Evolutionary conservation across 306 rosid genomes (phyloP).

Genomic region (Inga laurina): DNA sequence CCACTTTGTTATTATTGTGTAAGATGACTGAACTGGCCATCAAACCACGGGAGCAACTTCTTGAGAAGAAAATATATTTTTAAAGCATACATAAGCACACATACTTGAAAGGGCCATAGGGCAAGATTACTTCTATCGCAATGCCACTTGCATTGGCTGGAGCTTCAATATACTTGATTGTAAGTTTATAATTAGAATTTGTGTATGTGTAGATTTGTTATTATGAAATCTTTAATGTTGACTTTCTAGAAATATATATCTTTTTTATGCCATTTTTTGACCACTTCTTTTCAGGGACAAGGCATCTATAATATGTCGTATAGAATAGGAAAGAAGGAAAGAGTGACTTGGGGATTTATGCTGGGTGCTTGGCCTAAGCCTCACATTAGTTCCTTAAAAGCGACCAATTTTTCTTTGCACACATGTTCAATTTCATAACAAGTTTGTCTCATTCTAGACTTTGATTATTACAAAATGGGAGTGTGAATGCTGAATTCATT

Average conservation of each 20-base stretch:
- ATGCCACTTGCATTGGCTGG: constrained; percentile 9
- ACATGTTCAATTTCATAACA: constrained; percentile 27
- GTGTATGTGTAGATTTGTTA: too few relatives aligned
- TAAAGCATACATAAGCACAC: constrained; percentile 68
- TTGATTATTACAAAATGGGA: background rate
- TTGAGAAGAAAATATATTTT: constrained; percentile 11
- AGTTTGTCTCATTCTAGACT: constrained; percentile 39
- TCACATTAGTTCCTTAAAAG: background rate
- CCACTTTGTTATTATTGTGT: background rate
- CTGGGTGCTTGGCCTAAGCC: constrained; percentile 25
- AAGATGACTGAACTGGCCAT: constrained; percentile 43
- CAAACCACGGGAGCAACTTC: too few relatives aligned
- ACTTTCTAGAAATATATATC: too few relatives aligned
- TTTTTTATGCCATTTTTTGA: too few relatives aligned
- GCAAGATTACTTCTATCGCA: constrained; percentile 83
- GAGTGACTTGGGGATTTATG: background rate
- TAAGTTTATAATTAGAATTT: too few relatives aligned
- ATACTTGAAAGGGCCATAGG: constrained; percentile 74
- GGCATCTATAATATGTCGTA: too few relatives aligned
- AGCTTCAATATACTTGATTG: too few relatives aligned
- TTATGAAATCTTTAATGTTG: too few relatives aligned
- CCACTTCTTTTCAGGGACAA: too few relatives aligned
- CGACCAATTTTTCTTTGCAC: constrained; percentile 27
- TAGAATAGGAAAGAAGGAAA: too few relatives aligned
- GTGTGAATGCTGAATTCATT: too few relatives aligned